These are phyloP conservation scores for Colletotrichum sp. DNA, from an alignment of 2,329 filamentous ascomycete genomes.

Conservation along the genomic window DNA sequence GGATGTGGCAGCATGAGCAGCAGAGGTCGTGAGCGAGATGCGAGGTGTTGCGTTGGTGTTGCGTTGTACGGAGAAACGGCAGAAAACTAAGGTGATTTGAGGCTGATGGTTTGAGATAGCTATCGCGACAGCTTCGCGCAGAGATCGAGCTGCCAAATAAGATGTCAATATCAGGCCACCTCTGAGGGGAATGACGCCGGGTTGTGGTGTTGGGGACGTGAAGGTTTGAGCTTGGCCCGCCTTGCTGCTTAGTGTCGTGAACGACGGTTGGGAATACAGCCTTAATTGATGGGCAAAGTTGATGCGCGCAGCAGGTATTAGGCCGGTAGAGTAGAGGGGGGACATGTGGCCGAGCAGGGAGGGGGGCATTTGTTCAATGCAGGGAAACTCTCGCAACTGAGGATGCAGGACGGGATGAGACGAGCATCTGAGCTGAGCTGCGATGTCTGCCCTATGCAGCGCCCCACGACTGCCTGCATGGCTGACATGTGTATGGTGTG, in stretches of 20 bases:
- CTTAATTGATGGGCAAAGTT: slow-evolving; percentile 16
- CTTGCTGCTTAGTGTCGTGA: not conserved
- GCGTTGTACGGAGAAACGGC: not conserved
- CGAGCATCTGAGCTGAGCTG: slow-evolving; percentile 6
- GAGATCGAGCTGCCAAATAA: slow-evolving; percentile 20
- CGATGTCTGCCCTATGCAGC: not conserved
- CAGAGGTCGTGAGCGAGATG: not conserved
- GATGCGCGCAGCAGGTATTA: not conserved
- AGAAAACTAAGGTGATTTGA: not conserved
- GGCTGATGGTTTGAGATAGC: slow-evolving; percentile 18
- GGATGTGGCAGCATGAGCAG: not conserved
- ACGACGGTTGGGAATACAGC: slow-evolving; percentile 7
- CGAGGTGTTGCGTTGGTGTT: not conserved
- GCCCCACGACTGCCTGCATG: not conserved
- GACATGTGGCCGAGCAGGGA: slow-evolving; percentile 15
- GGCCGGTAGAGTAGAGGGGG: not conserved
- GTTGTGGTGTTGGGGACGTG: not conserved
- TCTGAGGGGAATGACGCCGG: not conserved
- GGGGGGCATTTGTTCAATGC: not conserved
- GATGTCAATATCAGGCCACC: slow-evolving; percentile 14
- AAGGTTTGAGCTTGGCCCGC: slow-evolving; percentile 8
- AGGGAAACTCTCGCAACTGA: not conserved
- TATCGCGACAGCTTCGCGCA: slow-evolving; percentile 4
- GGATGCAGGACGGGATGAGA: not conserved
- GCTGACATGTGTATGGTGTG: not conserved